Conservation (phyloP, 1,284 basidiomycete genomes). For the Trametes sp. region DNA sequence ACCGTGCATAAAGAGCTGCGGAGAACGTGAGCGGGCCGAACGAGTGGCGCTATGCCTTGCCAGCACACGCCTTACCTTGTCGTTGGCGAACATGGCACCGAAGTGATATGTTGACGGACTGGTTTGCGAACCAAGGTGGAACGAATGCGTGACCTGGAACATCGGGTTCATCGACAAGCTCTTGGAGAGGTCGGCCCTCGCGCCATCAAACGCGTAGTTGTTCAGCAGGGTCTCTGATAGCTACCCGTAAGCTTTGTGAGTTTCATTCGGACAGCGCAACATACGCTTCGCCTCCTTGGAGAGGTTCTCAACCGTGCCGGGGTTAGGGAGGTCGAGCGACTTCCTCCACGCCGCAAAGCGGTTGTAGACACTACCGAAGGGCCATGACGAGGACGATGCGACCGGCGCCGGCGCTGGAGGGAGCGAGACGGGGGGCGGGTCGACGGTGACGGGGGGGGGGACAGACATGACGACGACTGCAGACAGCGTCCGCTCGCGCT, state of each 20-base stretch:
- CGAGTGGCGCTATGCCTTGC: not conserved
- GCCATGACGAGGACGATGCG: conserved; percentile 40
- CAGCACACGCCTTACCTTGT: conserved; percentile 60
- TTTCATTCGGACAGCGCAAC: conserved; percentile 4
- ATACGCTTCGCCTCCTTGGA: conserved; percentile 90
- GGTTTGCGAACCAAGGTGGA: conserved; percentile 85
- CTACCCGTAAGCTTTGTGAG: conserved; percentile 6
- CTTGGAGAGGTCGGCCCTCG: conserved; percentile 95
- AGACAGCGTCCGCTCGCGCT: conserved; percentile 31
- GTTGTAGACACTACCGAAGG: conserved; percentile 71
- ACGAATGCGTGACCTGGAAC: conserved; percentile 98
- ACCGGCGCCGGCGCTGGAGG: conserved; percentile 23
- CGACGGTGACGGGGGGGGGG: conserved; percentile 32
- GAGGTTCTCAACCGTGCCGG: conserved; percentile 90
- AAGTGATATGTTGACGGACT: conserved; percentile 90
- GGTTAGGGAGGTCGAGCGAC: conserved; percentile 83
- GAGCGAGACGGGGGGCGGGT: conserved; percentile 20
- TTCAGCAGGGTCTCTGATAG: conserved; percentile 84
- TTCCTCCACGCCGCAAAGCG: conserved; percentile 84
- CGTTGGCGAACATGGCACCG: conserved; percentile 91
- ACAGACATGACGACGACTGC: conserved; percentile 36
- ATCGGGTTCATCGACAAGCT: conserved; percentile 92
- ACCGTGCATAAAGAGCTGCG: conserved; percentile 91
- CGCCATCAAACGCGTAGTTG: conserved; percentile 98
- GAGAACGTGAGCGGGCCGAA: conserved; percentile 3